Conservation (phyloP, 2,329 filamentous ascomycete genomes). For the Parascedosporium putredinis region DNA sequence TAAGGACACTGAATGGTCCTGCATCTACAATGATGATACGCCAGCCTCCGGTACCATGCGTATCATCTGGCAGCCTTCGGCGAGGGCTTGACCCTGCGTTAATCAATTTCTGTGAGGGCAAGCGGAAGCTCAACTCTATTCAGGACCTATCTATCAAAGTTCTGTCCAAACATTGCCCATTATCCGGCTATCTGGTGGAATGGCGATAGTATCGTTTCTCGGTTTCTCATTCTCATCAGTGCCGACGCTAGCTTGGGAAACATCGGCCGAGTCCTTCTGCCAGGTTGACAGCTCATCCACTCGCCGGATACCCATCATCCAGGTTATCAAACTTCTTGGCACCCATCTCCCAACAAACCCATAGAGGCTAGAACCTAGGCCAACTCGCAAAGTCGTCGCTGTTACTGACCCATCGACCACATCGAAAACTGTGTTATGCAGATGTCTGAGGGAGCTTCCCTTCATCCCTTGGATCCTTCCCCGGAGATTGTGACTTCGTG, state of each 20-base stretch:
- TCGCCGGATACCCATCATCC: slow-evolving; percentile 78
- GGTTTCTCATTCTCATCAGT: slow-evolving; percentile 23
- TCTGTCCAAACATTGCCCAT: slow-evolving; percentile 25
- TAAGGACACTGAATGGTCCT: no score
- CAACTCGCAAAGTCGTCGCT: slow-evolving; percentile 61
- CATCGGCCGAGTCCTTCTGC: slow-evolving; percentile 33
- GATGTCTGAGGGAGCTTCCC: slow-evolving; percentile 63
- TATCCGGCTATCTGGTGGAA: slow-evolving; percentile 25
- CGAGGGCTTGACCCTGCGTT: no score
- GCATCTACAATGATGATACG: no score
- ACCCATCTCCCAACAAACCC: slow-evolving; percentile 75
- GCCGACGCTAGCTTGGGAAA: slow-evolving; percentile 22
- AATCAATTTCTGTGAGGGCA: no score
- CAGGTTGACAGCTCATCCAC: slow-evolving; percentile 47
- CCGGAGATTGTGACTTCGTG: slow-evolving; percentile 44
- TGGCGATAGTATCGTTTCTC: slow-evolving; percentile 39
- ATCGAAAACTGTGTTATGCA: slow-evolving; percentile 86
- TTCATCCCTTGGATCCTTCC: slow-evolving; percentile 48
- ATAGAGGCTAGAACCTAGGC: slow-evolving; percentile 75
- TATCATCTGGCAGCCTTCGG: no score
- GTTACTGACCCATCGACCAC: slow-evolving; percentile 61
- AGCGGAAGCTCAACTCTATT: no score
- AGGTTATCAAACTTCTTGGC: slow-evolving; percentile 68
- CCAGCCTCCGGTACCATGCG: no score
- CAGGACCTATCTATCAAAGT: slow-evolving; percentile 1